A percentile compares a stretch with the other conserved stretches of the same genome.
Conservation (phyloP, 225 moss, liverwort and hornwort genomes). For the Neckera pumila region DNA sequence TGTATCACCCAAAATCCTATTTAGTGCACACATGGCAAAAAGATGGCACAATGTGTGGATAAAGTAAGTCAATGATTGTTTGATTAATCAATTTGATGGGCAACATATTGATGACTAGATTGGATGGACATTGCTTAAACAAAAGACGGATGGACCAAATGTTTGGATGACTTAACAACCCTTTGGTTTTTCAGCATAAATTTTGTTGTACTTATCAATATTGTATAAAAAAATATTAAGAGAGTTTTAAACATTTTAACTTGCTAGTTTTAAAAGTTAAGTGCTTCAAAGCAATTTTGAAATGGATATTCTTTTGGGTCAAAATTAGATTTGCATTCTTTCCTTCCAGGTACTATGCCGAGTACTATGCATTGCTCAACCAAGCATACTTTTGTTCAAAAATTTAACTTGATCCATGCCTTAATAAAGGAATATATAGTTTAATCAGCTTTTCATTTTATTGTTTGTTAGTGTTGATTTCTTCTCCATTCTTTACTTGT, state of each 20-base stretch:
- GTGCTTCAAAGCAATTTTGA: background rate
- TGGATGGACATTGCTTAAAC: fast-evolving
- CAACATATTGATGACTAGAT: background rate
- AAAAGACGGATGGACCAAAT: fast-evolving
- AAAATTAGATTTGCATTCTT: background rate
- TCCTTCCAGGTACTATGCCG: fast-evolving
- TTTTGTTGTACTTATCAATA: fast-evolving
- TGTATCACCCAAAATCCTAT: background rate
- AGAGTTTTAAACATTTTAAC: fast-evolving
- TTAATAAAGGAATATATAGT: too few relatives aligned
- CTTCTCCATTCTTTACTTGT: background rate
- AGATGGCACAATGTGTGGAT: fast-evolving
- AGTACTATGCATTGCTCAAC: background rate
- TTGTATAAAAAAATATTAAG: background rate
- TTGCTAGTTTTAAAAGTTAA: background rate
- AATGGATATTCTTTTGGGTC: background rate
- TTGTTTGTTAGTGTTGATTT: background rate
- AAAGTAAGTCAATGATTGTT: background rate
- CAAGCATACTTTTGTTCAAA: background rate
- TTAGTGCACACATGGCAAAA: background rate
- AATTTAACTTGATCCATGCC: background rate
- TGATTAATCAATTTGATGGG: background rate
- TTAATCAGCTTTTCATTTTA: background rate
- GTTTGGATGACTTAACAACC: fast-evolving
- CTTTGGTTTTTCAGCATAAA: fast-evolving